These are phyloP conservation scores for Polyporus arcularius DNA, from an alignment of 768 basidiomycete species.

Conservation along the genomic window DNA sequence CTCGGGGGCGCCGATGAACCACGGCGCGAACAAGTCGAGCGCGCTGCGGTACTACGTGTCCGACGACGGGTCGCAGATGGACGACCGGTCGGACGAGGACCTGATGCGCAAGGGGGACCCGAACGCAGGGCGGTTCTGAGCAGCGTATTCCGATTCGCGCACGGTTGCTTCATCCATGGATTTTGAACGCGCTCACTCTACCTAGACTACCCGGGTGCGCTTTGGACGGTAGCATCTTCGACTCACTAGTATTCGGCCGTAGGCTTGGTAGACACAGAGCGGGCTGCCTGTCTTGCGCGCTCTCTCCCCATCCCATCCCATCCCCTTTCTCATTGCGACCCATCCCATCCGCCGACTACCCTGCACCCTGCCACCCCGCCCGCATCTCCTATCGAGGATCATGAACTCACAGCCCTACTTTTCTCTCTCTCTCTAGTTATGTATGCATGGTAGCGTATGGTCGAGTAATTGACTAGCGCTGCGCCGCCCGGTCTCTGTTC, in stretches of 20 bases:
- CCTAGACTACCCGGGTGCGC: neutral
- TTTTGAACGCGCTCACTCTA: neutral
- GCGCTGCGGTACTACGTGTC: constrained; percentile 55
- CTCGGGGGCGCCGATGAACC: constrained; percentile 53
- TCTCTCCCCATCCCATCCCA: neutral
- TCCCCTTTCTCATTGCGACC: neutral
- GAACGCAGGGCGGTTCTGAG: constrained; percentile 20
- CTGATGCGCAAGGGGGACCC: constrained; percentile 38
- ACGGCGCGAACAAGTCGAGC: constrained; percentile 45
- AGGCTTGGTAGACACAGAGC: neutral
- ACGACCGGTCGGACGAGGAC: constrained; percentile 41
- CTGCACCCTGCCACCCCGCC: neutral
- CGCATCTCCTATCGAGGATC: neutral
- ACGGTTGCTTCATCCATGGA: neutral
- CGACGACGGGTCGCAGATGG: constrained; percentile 40
- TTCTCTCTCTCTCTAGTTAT: neutral
- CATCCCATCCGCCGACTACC: neutral
- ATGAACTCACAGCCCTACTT: neutral
- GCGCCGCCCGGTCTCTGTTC: constrained; percentile 3
- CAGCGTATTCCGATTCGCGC: neutral
- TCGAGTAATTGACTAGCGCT: constrained; percentile 20
- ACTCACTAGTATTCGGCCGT: neutral
- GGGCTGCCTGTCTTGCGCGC: neutral
- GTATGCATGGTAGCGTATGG: constrained; percentile 13
- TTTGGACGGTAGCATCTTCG: neutral